Conservation (phyloP, 73 alveolate genomes). For the Tetrahymena thermophila region DNA sequence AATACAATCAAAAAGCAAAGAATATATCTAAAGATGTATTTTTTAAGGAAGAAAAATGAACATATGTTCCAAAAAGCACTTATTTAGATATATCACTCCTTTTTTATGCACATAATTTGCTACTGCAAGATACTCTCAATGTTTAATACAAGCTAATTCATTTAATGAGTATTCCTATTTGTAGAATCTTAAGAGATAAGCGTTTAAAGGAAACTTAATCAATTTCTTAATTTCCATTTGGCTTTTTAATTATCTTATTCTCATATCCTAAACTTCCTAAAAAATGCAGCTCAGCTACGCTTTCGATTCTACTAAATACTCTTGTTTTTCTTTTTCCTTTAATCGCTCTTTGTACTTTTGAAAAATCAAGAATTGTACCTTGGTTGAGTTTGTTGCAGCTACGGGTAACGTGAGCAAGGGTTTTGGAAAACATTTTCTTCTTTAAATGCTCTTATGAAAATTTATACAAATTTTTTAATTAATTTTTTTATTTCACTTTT, state of each 20-base stretch:
- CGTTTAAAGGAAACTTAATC: not conserved
- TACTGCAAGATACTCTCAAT: not conserved
- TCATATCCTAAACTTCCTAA: not conserved
- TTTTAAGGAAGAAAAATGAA: not conserved
- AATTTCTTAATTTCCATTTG: not conserved
- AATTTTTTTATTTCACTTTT: not conserved
- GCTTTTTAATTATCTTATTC: not conserved
- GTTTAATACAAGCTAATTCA: not conserved
- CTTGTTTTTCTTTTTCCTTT: not conserved
- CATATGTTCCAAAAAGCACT: not conserved
- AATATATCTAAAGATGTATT: not conserved
- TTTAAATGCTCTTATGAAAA: not conserved
- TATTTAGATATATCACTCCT: not conserved
- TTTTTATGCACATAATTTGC: not conserved
- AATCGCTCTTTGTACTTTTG: not conserved
- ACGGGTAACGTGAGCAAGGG: constrained; percentile 3
- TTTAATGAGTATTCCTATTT: not conserved
- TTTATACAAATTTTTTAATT: not conserved
- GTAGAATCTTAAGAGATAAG: not conserved
- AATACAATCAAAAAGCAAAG: not conserved
- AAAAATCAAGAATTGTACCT: not conserved
- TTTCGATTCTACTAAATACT: not conserved
- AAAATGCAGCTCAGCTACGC: not conserved
- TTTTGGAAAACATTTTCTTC: not conserved
- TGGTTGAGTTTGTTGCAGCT: constrained; percentile 2